Conservation (phyloP, 345 rosid species). For the Pelargonium nanum region DNA sequence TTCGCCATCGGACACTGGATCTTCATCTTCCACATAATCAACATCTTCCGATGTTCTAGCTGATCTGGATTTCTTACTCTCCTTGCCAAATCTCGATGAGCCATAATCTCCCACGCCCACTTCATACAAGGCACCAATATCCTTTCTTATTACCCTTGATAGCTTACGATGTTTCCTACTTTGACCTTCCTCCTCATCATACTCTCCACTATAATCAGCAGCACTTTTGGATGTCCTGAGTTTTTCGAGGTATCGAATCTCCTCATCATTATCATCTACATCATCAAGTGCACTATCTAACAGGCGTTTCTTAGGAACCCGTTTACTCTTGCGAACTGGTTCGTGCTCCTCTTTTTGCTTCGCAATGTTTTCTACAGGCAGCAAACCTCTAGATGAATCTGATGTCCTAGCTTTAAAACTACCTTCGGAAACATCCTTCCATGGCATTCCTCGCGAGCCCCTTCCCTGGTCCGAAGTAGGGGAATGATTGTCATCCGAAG, state of each 20-base stretch:
- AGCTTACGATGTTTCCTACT: slow-evolving; percentile 32
- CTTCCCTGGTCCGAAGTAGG: slow-evolving; percentile 21
- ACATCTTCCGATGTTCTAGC: slow-evolving; percentile 23
- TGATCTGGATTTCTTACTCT: slow-evolving; percentile 25
- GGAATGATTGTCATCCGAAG: slow-evolving; percentile 21
- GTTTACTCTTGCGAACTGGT: slow-evolving; percentile 41
- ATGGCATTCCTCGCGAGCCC: slow-evolving; percentile 28
- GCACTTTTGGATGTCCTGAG: slow-evolving; percentile 24
- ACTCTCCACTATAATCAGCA: slow-evolving; percentile 18
- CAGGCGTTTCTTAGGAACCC: slow-evolving; percentile 31
- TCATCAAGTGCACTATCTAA: slow-evolving; percentile 32
- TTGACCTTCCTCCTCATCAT: slow-evolving; percentile 20
- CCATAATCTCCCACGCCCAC: slow-evolving; percentile 16
- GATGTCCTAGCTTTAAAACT: slow-evolving; percentile 22
- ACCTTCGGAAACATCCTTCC: slow-evolving; percentile 28
- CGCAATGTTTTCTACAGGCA: slow-evolving; percentile 16
- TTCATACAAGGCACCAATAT: slow-evolving; percentile 28
- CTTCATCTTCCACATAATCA: slow-evolving; percentile 39
- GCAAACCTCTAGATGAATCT: slow-evolving; percentile 15
- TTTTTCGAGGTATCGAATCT: slow-evolving; percentile 46
- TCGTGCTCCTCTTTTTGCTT: slow-evolving; percentile 25
- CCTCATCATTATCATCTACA: slow-evolving; percentile 32
- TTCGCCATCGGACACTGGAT: slow-evolving; percentile 27
- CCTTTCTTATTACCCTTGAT: slow-evolving; percentile 30
- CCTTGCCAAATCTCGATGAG: slow-evolving; percentile 21